Evolutionary conservation across 2,329 filamentous ascomycete genomes (phyloP).

Genomic region (Colletotrichum aenigma): DNA sequence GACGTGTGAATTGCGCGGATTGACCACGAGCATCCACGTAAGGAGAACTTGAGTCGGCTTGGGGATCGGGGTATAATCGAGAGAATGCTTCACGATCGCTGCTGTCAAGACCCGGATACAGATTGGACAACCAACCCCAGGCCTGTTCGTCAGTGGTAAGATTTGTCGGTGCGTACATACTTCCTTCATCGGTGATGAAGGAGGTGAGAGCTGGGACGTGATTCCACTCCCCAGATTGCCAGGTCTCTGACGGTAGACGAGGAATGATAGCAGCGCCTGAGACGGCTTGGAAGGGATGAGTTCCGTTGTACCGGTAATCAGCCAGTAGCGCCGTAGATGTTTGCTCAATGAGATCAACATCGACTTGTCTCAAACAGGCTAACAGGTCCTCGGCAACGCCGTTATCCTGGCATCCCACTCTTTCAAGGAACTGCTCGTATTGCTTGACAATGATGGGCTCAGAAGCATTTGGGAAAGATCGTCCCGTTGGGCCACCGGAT

Average conservation of each 20-base stretch:
- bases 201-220: neutral
- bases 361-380: conserved; percentile 39
- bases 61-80: neutral
- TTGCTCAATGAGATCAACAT: conserved; percentile 35
- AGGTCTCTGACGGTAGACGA: neutral
- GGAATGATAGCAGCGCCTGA: neutral
- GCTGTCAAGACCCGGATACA: neutral
- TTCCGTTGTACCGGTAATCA: neutral
- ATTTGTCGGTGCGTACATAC: conserved; percentile 1
- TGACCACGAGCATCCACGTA: neutral
- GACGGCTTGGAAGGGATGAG: conserved; percentile 4
- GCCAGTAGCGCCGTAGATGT: neutral
- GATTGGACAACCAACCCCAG: neutral
- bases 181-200: conserved; percentile 3
- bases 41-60: neutral
- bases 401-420: conserved; percentile 30
- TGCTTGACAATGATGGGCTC: conserved; percentile 37
- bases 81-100: neutral
- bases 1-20: conserved; percentile 4
- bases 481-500: conserved; percentile 39
- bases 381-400: conserved; percentile 35
- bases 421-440: conserved; percentile 30
- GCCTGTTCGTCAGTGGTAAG: conserved; percentile 1
- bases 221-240: neutral
- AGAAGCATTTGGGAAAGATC: conserved; percentile 37